Percentiles rank a stretch among this genome's conserved stretches.
phyloP scores from a whole-genome alignment of 2,329 filamentous ascomycete species.

The Pseudogymnoascus pannorum region DNA sequence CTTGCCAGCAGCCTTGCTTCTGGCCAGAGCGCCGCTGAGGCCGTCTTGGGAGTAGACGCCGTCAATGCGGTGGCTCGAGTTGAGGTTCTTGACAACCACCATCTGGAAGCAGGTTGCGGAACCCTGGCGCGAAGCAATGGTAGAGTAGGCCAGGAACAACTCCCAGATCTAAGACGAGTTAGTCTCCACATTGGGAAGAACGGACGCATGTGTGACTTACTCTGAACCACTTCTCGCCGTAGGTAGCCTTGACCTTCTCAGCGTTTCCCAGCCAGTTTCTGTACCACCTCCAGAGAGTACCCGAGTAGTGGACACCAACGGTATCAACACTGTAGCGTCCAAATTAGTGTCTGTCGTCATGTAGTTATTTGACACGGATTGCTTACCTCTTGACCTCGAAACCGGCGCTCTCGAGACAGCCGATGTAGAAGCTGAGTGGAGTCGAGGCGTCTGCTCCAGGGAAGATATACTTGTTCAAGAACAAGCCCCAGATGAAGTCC shows the following conservation, averaged over 20 bases:
- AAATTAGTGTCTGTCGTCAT: not conserved
- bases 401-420: constrained; percentile 57
- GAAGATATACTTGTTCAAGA: constrained; percentile 74
- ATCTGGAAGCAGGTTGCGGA: constrained; percentile 83
- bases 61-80: constrained; percentile 74
- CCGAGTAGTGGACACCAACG: constrained; percentile 49
- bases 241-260: constrained; percentile 63
- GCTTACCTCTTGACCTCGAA: constrained; percentile 54
- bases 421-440: constrained; percentile 59
- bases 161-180: constrained; percentile 66
- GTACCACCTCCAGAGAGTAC: constrained; percentile 67
- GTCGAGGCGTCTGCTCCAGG: constrained; percentile 65
- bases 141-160: constrained; percentile 80
- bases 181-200: not conserved
- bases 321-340: constrained; percentile 14
- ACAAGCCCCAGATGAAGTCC: constrained; percentile 65
- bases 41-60: constrained; percentile 63
- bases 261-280: constrained; percentile 65
- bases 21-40: constrained; percentile 50
- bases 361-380: constrained; percentile 17
- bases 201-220: constrained; percentile 35
- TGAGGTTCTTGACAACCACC: constrained; percentile 81
- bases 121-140: constrained; percentile 77
- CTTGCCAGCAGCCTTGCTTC: constrained; percentile 11
- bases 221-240: constrained; percentile 61